Evolutionary conservation across 192 early-diverging fungal species (phyloP), one percentile per base, ranked within the genome.

Genomic region (Funneliformis mosseae): DNA sequence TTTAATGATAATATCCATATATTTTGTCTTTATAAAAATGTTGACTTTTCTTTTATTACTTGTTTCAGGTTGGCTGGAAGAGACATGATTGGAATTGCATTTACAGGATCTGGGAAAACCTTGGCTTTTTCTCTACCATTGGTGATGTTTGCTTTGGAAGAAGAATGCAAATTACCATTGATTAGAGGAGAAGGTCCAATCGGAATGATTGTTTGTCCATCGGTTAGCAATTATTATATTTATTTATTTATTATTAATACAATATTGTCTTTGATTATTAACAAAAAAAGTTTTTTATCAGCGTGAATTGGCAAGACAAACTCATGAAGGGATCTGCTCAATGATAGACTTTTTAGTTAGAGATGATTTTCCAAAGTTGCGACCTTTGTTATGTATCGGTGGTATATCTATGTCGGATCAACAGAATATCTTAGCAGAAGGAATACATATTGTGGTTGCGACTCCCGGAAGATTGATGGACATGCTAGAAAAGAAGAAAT

Each of bases 21-120:
- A 18, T 23, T 64, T 23, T 23, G 11, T 27, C 5, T 11, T 27
- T 64, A 61, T 61, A 61, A 23, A 64, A 1, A 64, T 67, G 42
- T 16, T 27, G 7, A 28, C 28, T 61, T 76, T 62, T 80, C 4
- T 61, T 74, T 72, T 45, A 64, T 80, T 71, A 38, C 50, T 12
- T 45, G 16, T 76, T 70, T 18, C 76, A 88, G 88, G 8, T 84
- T 99, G 14, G 87, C 91, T 33, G 97, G 97, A 11, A 84, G 97
- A 46, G 97, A 98, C 79, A 99, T 99, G 97, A 98, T 99, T 83
- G 97, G 96, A 12, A 96, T 96, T 87, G 97, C 97, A 0, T 97
- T 98, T 81, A 98, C 97, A n/a, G 97, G 97, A 55, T 97, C 95
- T 1, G 97, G 97, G 23, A 99, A 99, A 79, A 98, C 97, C 10